Conservation (phyloP, 2,329 filamentous ascomycete species). For the Parascedosporium putredinis region DNA sequence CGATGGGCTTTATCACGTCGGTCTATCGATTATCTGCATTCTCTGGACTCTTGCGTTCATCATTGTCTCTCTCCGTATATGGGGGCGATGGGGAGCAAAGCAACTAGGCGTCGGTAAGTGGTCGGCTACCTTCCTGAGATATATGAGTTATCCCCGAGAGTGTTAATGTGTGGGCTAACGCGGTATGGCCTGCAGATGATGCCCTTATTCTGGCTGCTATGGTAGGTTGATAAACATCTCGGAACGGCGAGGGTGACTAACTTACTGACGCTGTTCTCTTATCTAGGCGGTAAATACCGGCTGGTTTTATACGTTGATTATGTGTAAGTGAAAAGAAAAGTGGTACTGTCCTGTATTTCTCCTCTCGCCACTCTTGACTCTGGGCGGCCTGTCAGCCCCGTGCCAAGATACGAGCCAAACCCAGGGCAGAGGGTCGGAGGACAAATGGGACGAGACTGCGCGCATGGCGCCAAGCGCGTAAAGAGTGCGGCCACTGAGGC, state of each 20-base stretch:
- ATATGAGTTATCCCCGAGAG: neutral
- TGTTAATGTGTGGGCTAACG: slow-evolving; percentile 6
- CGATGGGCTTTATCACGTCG: slow-evolving; percentile 13
- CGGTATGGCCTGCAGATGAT: slow-evolving; percentile 14
- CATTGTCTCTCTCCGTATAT: slow-evolving; percentile 10
- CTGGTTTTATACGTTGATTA: slow-evolving; percentile 14
- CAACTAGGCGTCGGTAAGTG: slow-evolving; percentile 12
- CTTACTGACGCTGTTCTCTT: neutral
- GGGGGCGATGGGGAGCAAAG: slow-evolving; percentile 11
- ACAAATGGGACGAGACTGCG: neutral
- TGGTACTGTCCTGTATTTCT: neutral
- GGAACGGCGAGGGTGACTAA: neutral
- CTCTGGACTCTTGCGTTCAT: slow-evolving; percentile 11
- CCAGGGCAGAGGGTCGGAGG: neutral
- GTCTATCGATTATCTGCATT: slow-evolving; percentile 11
- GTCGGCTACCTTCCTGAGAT: neutral
- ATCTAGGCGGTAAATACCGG: slow-evolving; percentile 10
- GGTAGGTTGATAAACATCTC: neutral
- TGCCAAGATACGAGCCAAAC: too few relatives aligned
- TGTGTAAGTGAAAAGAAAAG: slow-evolving; percentile 16
- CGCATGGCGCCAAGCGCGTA: neutral
- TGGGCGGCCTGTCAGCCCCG: too few relatives aligned
- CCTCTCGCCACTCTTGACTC: neutral
- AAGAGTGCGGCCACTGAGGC: neutral
- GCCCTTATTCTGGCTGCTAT: slow-evolving; percentile 15